Percentiles rank a stretch among this genome's conserved stretches.
Conservation (phyloP, 352 stramenopile genomes). For the Phytopythium vexans region DNA sequence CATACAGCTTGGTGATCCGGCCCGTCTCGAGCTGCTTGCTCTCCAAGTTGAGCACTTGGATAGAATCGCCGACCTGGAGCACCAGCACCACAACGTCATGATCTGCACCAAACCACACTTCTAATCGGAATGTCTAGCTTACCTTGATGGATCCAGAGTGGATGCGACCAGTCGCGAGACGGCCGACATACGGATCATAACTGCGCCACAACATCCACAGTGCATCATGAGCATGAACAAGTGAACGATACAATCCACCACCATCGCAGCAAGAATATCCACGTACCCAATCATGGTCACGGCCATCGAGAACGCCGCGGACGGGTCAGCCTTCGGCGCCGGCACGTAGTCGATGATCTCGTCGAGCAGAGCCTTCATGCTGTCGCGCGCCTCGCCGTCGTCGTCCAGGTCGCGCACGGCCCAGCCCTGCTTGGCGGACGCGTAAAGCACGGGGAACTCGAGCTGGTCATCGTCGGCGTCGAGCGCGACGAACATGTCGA, state of each 20-base stretch:
- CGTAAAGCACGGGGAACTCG: slow-evolving; percentile 96
- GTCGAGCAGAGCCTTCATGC: slow-evolving; percentile 96
- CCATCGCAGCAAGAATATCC: neutral
- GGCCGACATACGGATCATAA: slow-evolving; percentile 97
- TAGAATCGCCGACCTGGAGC: slow-evolving; percentile 74
- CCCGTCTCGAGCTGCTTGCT: slow-evolving; percentile 76
- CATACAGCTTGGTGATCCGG: slow-evolving; percentile 88
- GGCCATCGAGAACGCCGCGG: slow-evolving; percentile 92
- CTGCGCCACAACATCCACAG: slow-evolving; percentile 33
- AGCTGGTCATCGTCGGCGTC: slow-evolving; percentile 94
- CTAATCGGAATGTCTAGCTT: neutral
- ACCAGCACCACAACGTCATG: neutral
- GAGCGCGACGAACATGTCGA: slow-evolving; percentile 96
- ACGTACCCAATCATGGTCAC: slow-evolving; percentile 92
- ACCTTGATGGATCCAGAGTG: slow-evolving; percentile 88
- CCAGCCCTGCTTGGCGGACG: slow-evolving; percentile 95
- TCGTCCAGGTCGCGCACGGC: slow-evolving; percentile 89
- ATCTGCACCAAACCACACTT: slow-evolving; percentile 1
- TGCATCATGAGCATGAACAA: neutral
- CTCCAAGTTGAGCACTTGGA: slow-evolving; percentile 88
- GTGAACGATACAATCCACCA: neutral
- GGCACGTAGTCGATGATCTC: slow-evolving; percentile 94
- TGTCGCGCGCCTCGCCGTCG: slow-evolving; percentile 46
- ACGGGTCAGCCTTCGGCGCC: slow-evolving; percentile 75
- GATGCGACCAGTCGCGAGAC: slow-evolving; percentile 95